Conservation (phyloP, 768 basidiomycete genomes). For the Porphyrellus cyaneotinctus region DNA sequence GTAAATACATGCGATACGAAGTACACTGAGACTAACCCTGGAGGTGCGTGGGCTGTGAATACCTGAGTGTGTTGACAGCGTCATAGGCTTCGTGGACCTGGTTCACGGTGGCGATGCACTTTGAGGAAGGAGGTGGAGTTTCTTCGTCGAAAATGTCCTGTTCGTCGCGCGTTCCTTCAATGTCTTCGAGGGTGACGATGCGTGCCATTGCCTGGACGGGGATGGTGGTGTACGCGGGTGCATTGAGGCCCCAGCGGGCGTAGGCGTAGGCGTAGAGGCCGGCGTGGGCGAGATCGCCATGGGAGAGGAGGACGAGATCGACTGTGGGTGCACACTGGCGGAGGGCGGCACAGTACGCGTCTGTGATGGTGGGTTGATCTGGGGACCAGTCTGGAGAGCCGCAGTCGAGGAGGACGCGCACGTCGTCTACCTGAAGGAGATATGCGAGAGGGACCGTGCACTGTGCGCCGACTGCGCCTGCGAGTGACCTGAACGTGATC, state of each 20-base stretch:
- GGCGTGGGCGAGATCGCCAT: slow-evolving; percentile 85
- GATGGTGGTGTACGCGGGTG: slow-evolving; percentile 90
- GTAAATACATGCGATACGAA: slow-evolving; percentile 3
- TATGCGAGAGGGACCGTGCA: slow-evolving; percentile 70
- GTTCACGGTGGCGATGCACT: slow-evolving; percentile 70
- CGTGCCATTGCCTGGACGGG: slow-evolving; percentile 95
- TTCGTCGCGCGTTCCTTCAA: slow-evolving; percentile 75
- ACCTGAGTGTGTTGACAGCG: slow-evolving; percentile 84
- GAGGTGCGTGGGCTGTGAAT: slow-evolving; percentile 92
- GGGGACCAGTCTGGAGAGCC: slow-evolving; percentile 87
- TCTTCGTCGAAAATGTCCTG: slow-evolving; percentile 48
- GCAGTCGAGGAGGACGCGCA: slow-evolving; percentile 90
- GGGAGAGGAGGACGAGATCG: slow-evolving; percentile 90
- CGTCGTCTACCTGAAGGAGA: slow-evolving; percentile 90
- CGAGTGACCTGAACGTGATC: slow-evolving; percentile 94
- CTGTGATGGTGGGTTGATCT: slow-evolving; percentile 37
- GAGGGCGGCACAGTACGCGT: slow-evolving; percentile 54
- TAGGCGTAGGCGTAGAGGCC: slow-evolving; percentile 94
- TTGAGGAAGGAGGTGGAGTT: slow-evolving; percentile 19
- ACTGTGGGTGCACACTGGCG: slow-evolving; percentile 59
- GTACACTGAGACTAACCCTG: slow-evolving; percentile 56
- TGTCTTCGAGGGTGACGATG: slow-evolving; percentile 86
- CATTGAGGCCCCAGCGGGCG: slow-evolving; percentile 80
- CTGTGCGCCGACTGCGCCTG: slow-evolving; percentile 72
- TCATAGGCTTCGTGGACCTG: slow-evolving; percentile 95